A percentile compares a stretch with the other conserved stretches of the same genome.
phyloP scores from a whole-genome alignment of 2,329 filamentous ascomycete species.

The Ophiostoma novo-ulmi region DNA sequence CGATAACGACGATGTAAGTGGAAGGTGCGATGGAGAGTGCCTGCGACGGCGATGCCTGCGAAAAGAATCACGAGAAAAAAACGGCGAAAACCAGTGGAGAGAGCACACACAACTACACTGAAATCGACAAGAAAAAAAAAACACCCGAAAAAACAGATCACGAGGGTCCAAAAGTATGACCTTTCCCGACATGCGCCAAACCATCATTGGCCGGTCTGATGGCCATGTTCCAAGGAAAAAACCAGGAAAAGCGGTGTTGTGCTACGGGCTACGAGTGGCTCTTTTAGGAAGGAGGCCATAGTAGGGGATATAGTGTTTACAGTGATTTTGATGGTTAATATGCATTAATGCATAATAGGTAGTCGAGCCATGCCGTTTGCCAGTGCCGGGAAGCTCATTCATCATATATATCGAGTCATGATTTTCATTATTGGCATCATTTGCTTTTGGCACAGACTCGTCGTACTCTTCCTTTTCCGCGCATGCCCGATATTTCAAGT shows the following conservation, averaged over 20 bases:
- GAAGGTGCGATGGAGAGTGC: neutral
- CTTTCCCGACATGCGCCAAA: neutral
- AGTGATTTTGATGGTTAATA: neutral
- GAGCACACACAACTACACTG: neutral
- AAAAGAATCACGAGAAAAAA: neutral
- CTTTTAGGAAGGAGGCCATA: neutral
- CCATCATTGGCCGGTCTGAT: neutral
- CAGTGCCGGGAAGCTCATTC: too few species aligned
- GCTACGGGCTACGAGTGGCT: neutral
- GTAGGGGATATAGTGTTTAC: neutral
- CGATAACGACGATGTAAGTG: conserved; percentile 14
- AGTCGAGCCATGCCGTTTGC: too few species aligned
- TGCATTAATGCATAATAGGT: neutral
- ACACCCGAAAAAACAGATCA: neutral
- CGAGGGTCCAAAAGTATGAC: neutral
- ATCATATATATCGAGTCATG: too few species aligned
- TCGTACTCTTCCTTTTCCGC: too few species aligned
- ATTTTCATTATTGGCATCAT: too few species aligned
- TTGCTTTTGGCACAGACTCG: too few species aligned
- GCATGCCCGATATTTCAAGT: neutral
- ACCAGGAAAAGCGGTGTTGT: neutral
- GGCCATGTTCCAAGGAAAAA: neutral
- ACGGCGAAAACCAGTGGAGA: neutral
- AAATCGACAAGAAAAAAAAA: neutral
- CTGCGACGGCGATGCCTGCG: neutral